Conservation (phyloP, 352 stramenopile genomes). For the Phytophthora pini region DNA sequence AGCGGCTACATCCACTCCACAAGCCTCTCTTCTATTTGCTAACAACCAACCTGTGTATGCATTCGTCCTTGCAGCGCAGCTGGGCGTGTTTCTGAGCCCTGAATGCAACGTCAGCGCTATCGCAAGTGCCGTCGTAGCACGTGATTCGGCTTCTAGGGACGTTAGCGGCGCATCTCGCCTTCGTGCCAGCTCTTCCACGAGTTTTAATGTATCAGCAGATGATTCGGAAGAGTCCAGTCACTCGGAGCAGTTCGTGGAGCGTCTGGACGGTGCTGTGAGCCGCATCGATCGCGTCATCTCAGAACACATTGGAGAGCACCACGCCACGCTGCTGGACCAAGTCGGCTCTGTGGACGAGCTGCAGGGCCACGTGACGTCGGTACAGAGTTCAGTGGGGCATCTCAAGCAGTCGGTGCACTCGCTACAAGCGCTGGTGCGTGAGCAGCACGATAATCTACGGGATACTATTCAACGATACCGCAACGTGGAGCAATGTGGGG, state of each 20-base stretch:
- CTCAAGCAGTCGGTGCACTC: conserved; percentile 70
- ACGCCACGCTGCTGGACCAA: conserved; percentile 70
- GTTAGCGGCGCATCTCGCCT: conserved; percentile 26
- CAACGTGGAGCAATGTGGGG: conserved; percentile 78
- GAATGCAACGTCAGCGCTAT: conserved; percentile 84
- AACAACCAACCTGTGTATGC: background rate
- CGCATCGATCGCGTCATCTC: conserved; percentile 83
- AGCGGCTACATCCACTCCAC: background rate
- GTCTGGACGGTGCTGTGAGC: conserved; percentile 65
- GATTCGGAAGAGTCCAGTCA: conserved; percentile 44
- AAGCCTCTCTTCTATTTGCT: background rate
- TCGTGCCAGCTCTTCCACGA: conserved; percentile 21
- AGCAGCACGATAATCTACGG: conserved; percentile 66
- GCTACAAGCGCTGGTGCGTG: conserved; percentile 59
- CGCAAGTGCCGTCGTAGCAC: conserved; percentile 76
- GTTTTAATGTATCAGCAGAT: conserved; percentile 17
- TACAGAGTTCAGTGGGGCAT: conserved; percentile 69
- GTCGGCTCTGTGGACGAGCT: conserved; percentile 84
- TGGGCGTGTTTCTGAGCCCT: conserved; percentile 74
- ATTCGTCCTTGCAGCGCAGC: conserved; percentile 48
- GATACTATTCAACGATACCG: conserved; percentile 75
- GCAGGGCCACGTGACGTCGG: conserved; percentile 57
- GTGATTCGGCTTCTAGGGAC: conserved; percentile 55
- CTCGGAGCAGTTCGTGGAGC: conserved; percentile 80
- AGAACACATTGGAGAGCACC: conserved; percentile 79